Evolutionary conservation across 768 basidiomycete genomes (phyloP).

Genomic region (Auricularia sp.): DNA sequence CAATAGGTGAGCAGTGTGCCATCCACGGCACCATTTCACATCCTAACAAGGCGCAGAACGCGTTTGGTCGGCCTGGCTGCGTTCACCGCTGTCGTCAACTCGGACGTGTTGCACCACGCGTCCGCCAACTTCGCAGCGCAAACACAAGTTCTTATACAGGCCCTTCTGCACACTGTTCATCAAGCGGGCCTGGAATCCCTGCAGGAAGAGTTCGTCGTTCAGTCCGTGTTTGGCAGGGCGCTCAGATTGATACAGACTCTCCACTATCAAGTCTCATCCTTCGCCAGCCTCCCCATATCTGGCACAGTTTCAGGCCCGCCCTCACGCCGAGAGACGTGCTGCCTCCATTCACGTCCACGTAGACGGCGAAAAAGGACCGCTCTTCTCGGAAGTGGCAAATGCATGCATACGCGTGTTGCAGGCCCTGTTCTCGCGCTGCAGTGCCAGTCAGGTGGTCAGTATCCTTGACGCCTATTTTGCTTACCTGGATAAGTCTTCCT

Average conservation of each 20-base stretch:
- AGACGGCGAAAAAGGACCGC: constrained; percentile 81
- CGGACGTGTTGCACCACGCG: constrained; percentile 73
- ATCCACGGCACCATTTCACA: background rate
- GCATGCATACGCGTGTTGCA: constrained; percentile 65
- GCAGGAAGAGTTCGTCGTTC: constrained; percentile 52
- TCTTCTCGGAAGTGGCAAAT: constrained; percentile 58
- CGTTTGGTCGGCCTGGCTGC: constrained; percentile 81
- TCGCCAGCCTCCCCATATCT: constrained; percentile 58
- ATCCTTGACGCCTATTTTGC: constrained; percentile 67
- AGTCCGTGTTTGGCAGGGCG: background rate
- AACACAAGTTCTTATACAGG: constrained; percentile 55
- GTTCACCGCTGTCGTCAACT: constrained; percentile 67
- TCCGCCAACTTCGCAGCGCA: constrained; percentile 63
- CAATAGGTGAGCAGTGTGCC: constrained; percentile 45
- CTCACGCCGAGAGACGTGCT: constrained; percentile 69
- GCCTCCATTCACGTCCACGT: constrained; percentile 83
- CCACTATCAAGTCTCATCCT: constrained; percentile 55
- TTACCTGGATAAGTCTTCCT: constrained; percentile 46
- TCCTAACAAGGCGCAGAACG: constrained; percentile 36
- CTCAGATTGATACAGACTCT: constrained; percentile 32
- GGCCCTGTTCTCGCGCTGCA: constrained; percentile 63
- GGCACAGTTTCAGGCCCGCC: constrained; percentile 73
- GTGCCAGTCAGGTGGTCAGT: constrained; percentile 59
- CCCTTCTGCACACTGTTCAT: constrained; percentile 58
- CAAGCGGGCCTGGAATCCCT: constrained; percentile 49